Evolutionary conservation across 1,284 basidiomycete species (phyloP), one percentile per base, ranked within the genome.

Genomic region (Chalciporus piperatoides): DNA sequence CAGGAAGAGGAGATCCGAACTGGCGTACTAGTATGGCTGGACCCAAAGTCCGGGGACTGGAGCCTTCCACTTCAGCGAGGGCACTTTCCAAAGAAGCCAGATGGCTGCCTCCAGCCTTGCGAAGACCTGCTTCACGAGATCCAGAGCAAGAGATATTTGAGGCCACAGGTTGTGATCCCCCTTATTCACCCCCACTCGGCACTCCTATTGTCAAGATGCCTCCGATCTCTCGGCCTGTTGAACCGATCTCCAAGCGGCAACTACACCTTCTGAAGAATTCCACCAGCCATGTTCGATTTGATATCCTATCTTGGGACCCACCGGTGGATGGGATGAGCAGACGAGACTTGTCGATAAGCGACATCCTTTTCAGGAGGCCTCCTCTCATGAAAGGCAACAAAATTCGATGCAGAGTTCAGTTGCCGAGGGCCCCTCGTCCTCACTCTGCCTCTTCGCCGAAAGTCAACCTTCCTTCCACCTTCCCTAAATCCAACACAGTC

Each of bases 241-340:
- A 77, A 23, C 68, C 73, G 6, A 56, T 84, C 15, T 64, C 71
- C 23, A 76, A 69, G 52, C 75, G 69, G 54, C 80, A 82, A 56
- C 43, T 76, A 12, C 59, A 70, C 27, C 54, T 70, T 30, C 73
- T 75, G 59, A 77, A 71, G 46, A 70, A 59, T 46, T 59, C 67
- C 21, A 47, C 62, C 9, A 60, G 62, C 25, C 70, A 68, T n/a
- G 64, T 80, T 7, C 78, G 80, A 36, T 79, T 82, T 63, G 88
- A 92, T 56, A 75, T 83, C 12, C 71, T 90, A 50, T 84, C 87
- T 4, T 92, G 86, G 71, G 78, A 83, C 24, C 90, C 91, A 24
- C 85, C 87, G 6, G 74, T 90, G 7, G 79, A 81, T 51, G 80
- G 79, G 35, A 82, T 88, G 73, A 79, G 65, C 41, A 75, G 72